A percentile compares a stretch with the other conserved stretches of the same genome.
Conservation (phyloP, 2,329 filamentous ascomycete genomes). For the Hymenoscyphus linearis region DNA sequence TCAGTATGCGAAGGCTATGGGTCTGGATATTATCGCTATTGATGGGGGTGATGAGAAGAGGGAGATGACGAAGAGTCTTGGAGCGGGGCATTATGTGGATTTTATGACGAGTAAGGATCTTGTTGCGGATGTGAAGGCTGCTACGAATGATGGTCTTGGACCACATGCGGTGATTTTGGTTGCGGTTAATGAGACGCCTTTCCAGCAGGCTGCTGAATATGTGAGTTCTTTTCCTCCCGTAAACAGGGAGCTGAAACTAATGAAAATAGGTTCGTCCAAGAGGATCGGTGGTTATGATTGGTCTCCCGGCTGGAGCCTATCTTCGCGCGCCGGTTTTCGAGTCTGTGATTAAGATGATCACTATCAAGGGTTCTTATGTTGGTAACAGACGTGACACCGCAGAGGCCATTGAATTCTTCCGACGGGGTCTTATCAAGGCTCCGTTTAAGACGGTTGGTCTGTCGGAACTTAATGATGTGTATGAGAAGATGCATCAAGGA, state of each 20-base stretch:
- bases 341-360: constrained; percentile 84
- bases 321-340: constrained; percentile 84
- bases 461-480: constrained; percentile 74
- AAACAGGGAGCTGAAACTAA: constrained; percentile 5
- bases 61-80: constrained; percentile 63
- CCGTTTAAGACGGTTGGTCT: constrained; percentile 84
- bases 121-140: constrained; percentile 76
- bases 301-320: constrained; percentile 74
- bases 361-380: constrained; percentile 88
- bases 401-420: constrained; percentile 88
- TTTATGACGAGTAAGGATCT: constrained; percentile 72
- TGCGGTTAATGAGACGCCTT: constrained; percentile 83
- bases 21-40: constrained; percentile 72
- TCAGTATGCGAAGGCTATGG: constrained; percentile 91
- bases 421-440: constrained; percentile 70
- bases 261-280: constrained; percentile 72
- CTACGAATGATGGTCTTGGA: constrained; percentile 73
- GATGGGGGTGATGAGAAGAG: constrained; percentile 80
- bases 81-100: constrained; percentile 72
- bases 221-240: constrained; percentile 29
- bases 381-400: constrained; percentile 83
- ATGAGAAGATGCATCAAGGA: constrained; percentile 64
- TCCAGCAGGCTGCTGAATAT: constrained; percentile 76
- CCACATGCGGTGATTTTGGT: constrained; percentile 84
- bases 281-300: constrained; percentile 83